A percentile compares a stretch with the other conserved stretches of the same genome.
phyloP scores from a whole-genome alignment of 192 early-diverging fungal genomes.

The Oehlia diaphana region DNA sequence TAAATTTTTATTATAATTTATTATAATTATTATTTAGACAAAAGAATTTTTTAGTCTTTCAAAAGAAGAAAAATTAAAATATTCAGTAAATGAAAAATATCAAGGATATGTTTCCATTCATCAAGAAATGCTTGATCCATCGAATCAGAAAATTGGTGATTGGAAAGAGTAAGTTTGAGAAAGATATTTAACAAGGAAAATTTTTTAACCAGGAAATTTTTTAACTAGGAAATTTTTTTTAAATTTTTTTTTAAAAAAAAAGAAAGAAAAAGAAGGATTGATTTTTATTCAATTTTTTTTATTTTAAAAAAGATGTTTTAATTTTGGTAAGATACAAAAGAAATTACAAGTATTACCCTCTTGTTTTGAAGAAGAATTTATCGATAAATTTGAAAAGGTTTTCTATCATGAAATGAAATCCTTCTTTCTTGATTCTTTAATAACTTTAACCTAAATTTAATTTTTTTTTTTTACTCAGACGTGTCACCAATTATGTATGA shows the following conservation, averaged over 20 bases:
- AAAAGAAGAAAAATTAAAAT: constrained; percentile 42
- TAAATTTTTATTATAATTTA: too few species aligned
- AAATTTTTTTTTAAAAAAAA: too few species aligned
- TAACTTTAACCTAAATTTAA: not conserved
- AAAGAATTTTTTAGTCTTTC: constrained; percentile 55
- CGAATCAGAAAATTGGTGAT: constrained; percentile 53
- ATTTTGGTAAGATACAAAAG: constrained; percentile 48
- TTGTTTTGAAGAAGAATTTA: constrained; percentile 30
- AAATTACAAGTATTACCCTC: constrained; percentile 36
- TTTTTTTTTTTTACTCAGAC: constrained; percentile 30
- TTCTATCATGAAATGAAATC: not conserved
- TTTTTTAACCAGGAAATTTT: not conserved
- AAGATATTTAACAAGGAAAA: not conserved
- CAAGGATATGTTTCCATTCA: constrained; percentile 54
- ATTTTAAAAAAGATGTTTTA: constrained; percentile 46
- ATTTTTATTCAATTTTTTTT: too few species aligned
- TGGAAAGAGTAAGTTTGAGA: constrained; percentile 57
- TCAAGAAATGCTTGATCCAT: constrained; percentile 55
- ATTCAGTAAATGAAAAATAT: constrained; percentile 46
- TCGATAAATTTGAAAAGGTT: constrained; percentile 39
- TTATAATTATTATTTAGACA: constrained; percentile 29
- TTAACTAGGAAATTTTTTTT: too few species aligned
- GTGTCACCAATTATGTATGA: constrained; percentile 48
- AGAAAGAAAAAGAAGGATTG: too few species aligned
- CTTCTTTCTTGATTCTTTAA: not conserved